A percentile compares a stretch with the other conserved stretches of the same genome.
Conservation (phyloP, 176 grass and related monocot genomes). For the Bromus sterilis region DNA sequence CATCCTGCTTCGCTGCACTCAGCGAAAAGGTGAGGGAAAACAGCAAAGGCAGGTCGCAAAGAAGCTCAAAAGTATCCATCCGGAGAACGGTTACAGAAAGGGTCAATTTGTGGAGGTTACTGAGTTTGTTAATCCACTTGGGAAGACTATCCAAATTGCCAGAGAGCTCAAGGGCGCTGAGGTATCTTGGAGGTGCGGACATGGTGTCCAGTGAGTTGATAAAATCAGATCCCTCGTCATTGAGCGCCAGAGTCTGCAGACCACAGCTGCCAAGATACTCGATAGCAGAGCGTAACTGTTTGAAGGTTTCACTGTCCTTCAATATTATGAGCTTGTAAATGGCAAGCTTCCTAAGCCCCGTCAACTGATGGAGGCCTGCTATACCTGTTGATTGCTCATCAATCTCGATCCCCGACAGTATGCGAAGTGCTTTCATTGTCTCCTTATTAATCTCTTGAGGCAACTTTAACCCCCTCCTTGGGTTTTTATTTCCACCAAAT, state of each 20-base stretch:
- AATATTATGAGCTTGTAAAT: not conserved
- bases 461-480: not conserved
- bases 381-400: not conserved
- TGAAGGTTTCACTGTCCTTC: not conserved
- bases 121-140: not conserved
- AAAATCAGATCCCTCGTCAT: not conserved
- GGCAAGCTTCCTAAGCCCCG: not conserved
- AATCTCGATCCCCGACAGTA: not conserved
- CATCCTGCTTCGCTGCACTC: not conserved
- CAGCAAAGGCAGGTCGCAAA: not conserved
- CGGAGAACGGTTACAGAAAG: not conserved
- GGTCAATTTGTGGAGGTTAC: not conserved
- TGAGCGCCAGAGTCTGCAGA: not conserved
- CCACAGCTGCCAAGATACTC: not conserved
- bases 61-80: not conserved
- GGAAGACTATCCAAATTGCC: not conserved
- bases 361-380: not conserved
- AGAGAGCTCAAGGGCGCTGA: not conserved
- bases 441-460: not conserved
- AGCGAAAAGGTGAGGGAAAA: not conserved
- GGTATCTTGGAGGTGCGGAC: not conserved
- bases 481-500: not conserved
- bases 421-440: not conserved
- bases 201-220: not conserved
- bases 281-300: not conserved